phyloP scores from a whole-genome alignment of 345 rosid genomes.

The Lagerstroemia speciosa region DNA sequence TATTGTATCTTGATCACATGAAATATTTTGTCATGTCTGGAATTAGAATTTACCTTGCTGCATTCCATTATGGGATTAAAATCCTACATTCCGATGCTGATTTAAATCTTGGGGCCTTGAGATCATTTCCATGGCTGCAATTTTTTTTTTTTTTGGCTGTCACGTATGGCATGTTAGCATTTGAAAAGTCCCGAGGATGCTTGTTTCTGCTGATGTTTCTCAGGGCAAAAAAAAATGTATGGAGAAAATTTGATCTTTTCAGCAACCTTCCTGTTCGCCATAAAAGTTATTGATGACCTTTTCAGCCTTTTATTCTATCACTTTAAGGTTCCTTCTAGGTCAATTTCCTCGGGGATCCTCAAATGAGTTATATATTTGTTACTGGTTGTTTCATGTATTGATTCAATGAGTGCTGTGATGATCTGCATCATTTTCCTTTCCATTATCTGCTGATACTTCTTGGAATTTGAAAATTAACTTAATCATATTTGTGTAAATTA shows the following conservation, averaged over 20 bases:
- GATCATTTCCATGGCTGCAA: not conserved
- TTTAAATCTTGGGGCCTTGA: not conserved
- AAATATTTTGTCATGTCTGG: not conserved
- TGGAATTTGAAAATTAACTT: not conserved
- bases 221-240: not conserved
- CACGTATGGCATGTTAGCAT: not conserved
- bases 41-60: not conserved
- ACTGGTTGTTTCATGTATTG: not conserved
- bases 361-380: not conserved
- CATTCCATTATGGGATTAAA: not conserved
- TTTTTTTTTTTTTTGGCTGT: not conserved
- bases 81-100: too few relatives aligned
- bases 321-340: not conserved
- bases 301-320: not conserved
- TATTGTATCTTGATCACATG: not conserved
- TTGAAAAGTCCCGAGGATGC: not conserved
- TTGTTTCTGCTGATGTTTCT: not conserved
- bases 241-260: not conserved
- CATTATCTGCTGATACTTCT: not conserved
- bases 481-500: not conserved
- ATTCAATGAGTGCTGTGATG: not conserved
- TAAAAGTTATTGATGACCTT: not conserved
- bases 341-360: not conserved
- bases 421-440: not conserved
- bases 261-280: not conserved